Evolutionary conservation across 1,139 yeast genomes (phyloP).

Genomic region (Nadsonia starkeyi-henricii): DNA sequence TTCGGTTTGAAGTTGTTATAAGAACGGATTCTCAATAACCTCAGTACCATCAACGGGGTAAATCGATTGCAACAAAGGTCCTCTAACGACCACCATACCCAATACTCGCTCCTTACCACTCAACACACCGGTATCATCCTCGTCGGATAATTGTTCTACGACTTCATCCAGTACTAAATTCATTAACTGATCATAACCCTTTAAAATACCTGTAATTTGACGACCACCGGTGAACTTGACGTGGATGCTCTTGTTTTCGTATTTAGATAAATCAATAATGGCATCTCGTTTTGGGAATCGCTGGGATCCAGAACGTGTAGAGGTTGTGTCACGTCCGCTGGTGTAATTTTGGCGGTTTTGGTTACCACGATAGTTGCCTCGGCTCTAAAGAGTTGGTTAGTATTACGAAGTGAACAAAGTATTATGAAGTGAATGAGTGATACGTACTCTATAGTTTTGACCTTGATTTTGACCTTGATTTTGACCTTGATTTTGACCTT

Average conservation of each 20-base stretch:
- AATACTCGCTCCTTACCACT: slow-evolving; percentile 38
- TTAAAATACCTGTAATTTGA: slow-evolving; percentile 58
- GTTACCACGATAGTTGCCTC: background rate
- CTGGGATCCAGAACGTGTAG: slow-evolving; percentile 32
- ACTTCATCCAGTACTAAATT: slow-evolving; percentile 83
- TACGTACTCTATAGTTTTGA: slow-evolving; percentile 1
- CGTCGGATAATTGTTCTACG: slow-evolving; percentile 41
- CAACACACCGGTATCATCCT: slow-evolving; percentile 42
- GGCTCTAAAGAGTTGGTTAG: no score
- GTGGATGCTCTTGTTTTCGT: slow-evolving; percentile 57
- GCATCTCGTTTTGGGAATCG: slow-evolving; percentile 77
- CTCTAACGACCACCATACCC: slow-evolving; percentile 75
- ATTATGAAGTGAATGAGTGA: no score
- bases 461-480: slow-evolving; percentile 4
- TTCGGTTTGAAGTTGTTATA: background rate
- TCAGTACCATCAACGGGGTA: slow-evolving; percentile 80
- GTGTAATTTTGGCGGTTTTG: slow-evolving; percentile 2
- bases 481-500: background rate
- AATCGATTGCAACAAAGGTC: slow-evolving; percentile 66
- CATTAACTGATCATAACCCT: slow-evolving; percentile 88
- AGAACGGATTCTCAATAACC: slow-evolving; percentile 28
- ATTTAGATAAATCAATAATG: slow-evolving; percentile 66
- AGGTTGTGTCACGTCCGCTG: slow-evolving; percentile 10
- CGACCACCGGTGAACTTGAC: slow-evolving; percentile 87
- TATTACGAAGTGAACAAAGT: no score